A percentile compares a stretch with the other conserved stretches of the same genome.
Evolutionary conservation across 352 stramenopile genomes (phyloP).

Genomic region (Pythium biforme): DNA sequence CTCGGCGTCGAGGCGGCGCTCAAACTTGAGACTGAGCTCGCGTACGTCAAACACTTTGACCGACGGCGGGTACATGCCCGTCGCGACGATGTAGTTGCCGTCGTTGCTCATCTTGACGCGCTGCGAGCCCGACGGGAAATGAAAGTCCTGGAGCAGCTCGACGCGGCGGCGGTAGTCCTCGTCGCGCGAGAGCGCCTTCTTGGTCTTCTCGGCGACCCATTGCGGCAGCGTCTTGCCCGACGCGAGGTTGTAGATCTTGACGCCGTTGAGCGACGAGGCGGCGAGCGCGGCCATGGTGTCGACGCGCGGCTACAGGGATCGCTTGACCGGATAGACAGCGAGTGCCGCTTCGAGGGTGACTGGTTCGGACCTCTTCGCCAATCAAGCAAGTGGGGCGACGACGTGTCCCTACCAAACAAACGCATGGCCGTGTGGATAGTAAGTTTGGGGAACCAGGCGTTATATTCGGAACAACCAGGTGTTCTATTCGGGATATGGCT

Average conservation of each 20-base stretch:
- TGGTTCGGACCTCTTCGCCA: slow-evolving; percentile 29
- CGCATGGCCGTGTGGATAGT: no score
- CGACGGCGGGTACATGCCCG: slow-evolving; percentile 95
- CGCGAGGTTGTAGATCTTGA: slow-evolving; percentile 96
- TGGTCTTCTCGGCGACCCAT: slow-evolving; percentile 93
- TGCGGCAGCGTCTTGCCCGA: slow-evolving; percentile 93
- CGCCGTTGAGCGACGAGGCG: slow-evolving; percentile 87
- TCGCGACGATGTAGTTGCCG: slow-evolving; percentile 95
- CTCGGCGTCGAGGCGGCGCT: slow-evolving; percentile 96
- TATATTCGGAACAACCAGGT: slow-evolving; percentile 13
- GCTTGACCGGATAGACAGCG: no score
- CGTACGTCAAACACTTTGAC: slow-evolving; percentile 95
- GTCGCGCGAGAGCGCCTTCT: slow-evolving; percentile 67
- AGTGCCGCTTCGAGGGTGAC: slow-evolving; percentile 1
- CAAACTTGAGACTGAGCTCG: slow-evolving; percentile 99
- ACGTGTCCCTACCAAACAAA: slow-evolving; percentile 12
- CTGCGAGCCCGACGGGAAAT: slow-evolving; percentile 95
- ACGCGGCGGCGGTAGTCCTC: slow-evolving; percentile 92
- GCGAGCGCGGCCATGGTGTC: slow-evolving; percentile 69
- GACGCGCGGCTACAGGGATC: not conserved
- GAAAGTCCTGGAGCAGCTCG: slow-evolving; percentile 99
- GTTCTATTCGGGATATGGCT: slow-evolving; percentile 29
- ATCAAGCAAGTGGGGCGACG: slow-evolving; percentile 12
- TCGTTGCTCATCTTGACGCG: slow-evolving; percentile 93
- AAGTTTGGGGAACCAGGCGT: not conserved